Evolutionary conservation across 2,329 filamentous ascomycete species (phyloP), one percentile per base, ranked within the genome.

Genomic region (Ophiostoma piceae): DNA sequence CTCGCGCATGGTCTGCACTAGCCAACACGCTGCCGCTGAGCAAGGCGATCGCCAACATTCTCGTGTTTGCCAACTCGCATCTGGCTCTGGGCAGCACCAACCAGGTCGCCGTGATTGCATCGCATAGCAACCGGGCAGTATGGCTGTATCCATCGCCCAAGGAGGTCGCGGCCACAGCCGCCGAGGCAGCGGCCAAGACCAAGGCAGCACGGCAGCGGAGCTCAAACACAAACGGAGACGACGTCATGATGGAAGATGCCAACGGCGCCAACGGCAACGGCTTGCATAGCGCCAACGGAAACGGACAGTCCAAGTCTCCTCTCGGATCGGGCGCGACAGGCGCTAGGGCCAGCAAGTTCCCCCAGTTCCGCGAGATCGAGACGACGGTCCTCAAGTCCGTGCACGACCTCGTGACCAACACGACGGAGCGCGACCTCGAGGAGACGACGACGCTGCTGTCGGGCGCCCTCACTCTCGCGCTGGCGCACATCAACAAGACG

Each of bases 21-120:
- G 84, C 89, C 72, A 81, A 87, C 70, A 87, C 86, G 41, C 88
- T 98, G 8, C 88, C 94, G 37, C 86, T 99, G 72, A 91, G 91
- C 67, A 90, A 90, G 76, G 92, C 92, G 72, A 84, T 99, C 71
- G 92, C 94, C 72, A 88, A 94, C 80, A 86, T 98, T 73, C 89
- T 98, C 76, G 90, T 99, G 82, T 98, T 97, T 81, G 89, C 97
- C 81, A 98, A 99, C 79, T 92, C 94, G 69, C 96, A 99, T 78
- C 86, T 99, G 41, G 93, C 95, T 74, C 94, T 94, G 78, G 96
- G 94, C 80, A 94, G 95, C 79, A 88, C 91, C 69, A 98, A 98
- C 80, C 91, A 94, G 78, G 92, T 98, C 67, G 93, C 94, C 72
- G 87, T 99, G 19, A 87, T 99, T 72, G 95, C 94, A 43, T 92